Evolutionary conservation across 1,284 basidiomycete species (phyloP).

Genomic region (Hymenochaete sp.): DNA sequence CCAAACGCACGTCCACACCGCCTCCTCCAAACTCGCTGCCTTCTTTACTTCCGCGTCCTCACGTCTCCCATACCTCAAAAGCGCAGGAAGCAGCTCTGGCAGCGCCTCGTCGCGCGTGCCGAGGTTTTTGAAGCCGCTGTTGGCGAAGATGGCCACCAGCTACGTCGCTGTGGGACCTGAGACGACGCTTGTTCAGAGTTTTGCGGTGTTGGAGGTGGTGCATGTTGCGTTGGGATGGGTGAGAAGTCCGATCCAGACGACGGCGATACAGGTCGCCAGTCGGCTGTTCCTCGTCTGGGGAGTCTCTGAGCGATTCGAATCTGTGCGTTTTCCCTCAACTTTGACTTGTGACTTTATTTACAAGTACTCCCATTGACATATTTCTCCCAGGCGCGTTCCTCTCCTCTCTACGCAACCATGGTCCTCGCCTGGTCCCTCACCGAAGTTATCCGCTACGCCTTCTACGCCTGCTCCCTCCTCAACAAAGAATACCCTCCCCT

Average conservation of each 20-base stretch:
- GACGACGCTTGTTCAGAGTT: slow-evolving; percentile 72
- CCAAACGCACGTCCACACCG: slow-evolving; percentile 10
- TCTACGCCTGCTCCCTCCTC: slow-evolving; percentile 73
- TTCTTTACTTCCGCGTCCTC: too few relatives aligned
- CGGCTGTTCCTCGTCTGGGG: slow-evolving; percentile 87
- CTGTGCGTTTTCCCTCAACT: slow-evolving; percentile 30
- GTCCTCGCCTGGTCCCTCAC: slow-evolving; percentile 90
- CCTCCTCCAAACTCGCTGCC: slow-evolving; percentile 23
- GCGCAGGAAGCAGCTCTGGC: slow-evolving; percentile 16
- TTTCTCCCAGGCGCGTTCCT: slow-evolving; percentile 50
- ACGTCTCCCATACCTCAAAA: slow-evolving; percentile 23
- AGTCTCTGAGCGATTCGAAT: slow-evolving; percentile 53
- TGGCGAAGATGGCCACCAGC: slow-evolving; percentile 38
- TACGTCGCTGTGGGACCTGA: slow-evolving; percentile 51
- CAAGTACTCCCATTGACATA: background rate
- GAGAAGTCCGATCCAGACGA: slow-evolving; percentile 76
- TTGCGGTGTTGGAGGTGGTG: slow-evolving; percentile 73
- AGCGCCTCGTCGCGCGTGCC: slow-evolving; percentile 10
- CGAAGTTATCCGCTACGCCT: slow-evolving; percentile 88
- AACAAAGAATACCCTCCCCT: slow-evolving; percentile 35
- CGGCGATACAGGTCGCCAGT: slow-evolving; percentile 79
- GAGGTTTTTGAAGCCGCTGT: slow-evolving; percentile 14
- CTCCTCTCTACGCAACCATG: slow-evolving; percentile 86
- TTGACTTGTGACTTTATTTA: slow-evolving; percentile 1
- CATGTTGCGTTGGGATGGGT: slow-evolving; percentile 83